Evolutionary conservation across 495 filamentous ascomycete genomes (phyloP), one percentile per base, ranked within the genome.

Genomic region (Talaromyces liani): DNA sequence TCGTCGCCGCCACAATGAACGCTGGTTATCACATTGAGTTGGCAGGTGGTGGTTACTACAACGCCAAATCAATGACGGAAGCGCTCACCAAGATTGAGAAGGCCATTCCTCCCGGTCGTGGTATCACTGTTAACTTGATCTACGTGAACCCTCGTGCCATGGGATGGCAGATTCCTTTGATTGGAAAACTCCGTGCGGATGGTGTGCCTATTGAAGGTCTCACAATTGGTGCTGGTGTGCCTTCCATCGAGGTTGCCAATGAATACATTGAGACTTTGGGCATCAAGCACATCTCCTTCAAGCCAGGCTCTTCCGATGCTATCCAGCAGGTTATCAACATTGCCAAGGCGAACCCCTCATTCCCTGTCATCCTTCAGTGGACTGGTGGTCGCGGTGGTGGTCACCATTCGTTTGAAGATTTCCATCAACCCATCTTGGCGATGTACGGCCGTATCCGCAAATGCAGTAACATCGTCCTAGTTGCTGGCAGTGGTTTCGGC

Each of bases 391-490:
- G 80, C 61, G 80, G 77, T 24, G 80, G 80, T 65, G 80, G 80
- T 45, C 80, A 82, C 66, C 80, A 82, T 64, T 82, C 80, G 2
- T 81, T 70, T 62, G 80, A 82, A 66, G 80, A 82, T 62, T 82
- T 82, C 67, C 79, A 82, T 65, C 65, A 73, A 22, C 79, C 80
- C 2, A 72, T 82, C 10, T 63, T 82, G 7, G 68, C 71, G 58
- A 80, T 74, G 60, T 82, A 82, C 64, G 68, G 71, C 60, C 66
- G 68, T 7, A 76, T 82, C 18, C 75, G 80, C 58, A 73, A 77
- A 60, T 71, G 75, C 16, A 54, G 71, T 16, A 82, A 82, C 65
- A 73, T 82, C 33, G 75, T 81, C 27, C 67, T 82, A 16, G 72
- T 82, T 54, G 80, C 75, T 53, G 80, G 80, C 24, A 80, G 77